Percentiles rank a stretch among this genome's conserved stretches.
phyloP scores from a whole-genome alignment of 2,329 filamentous ascomycete species.

The Penicillium sp. region DNA sequence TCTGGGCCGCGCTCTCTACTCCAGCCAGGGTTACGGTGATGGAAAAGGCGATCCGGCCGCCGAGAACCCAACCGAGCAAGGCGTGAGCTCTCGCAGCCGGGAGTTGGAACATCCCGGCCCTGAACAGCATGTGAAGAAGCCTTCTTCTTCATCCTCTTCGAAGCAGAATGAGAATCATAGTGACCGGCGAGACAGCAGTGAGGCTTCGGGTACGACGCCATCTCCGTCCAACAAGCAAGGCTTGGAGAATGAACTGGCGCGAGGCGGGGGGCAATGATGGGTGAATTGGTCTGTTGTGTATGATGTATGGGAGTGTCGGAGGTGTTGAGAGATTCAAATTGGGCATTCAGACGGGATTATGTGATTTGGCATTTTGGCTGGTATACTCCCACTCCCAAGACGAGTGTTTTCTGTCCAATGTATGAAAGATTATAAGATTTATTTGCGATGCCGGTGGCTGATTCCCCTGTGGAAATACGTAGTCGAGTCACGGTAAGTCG shows the following conservation, averaged over 20 bases:
- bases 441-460: no score
- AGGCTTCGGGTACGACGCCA: neutral
- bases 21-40: conserved; percentile 6
- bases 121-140: neutral
- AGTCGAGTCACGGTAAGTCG: no score
- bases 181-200: neutral
- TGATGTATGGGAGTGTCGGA: no score
- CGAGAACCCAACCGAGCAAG: conserved; percentile 3
- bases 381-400: no score
- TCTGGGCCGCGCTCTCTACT: conserved; percentile 1
- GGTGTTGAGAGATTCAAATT: no score
- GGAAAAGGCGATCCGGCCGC: conserved; percentile 1
- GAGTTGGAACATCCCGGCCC: conserved; percentile 10
- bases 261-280: neutral
- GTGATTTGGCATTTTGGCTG: no score
- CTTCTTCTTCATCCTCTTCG: neutral
- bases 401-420: no score
- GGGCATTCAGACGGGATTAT: no score
- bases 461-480: no score
- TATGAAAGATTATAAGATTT: no score
- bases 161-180: no score
- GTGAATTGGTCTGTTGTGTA: no score
- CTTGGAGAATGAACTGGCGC: neutral
- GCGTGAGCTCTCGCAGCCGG: conserved; percentile 7
- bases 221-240: neutral